Percentiles rank a stretch among this genome's conserved stretches.
Conservation (phyloP, 2,329 filamentous ascomycete species). For the Aspergillus brasiliensis region DNA sequence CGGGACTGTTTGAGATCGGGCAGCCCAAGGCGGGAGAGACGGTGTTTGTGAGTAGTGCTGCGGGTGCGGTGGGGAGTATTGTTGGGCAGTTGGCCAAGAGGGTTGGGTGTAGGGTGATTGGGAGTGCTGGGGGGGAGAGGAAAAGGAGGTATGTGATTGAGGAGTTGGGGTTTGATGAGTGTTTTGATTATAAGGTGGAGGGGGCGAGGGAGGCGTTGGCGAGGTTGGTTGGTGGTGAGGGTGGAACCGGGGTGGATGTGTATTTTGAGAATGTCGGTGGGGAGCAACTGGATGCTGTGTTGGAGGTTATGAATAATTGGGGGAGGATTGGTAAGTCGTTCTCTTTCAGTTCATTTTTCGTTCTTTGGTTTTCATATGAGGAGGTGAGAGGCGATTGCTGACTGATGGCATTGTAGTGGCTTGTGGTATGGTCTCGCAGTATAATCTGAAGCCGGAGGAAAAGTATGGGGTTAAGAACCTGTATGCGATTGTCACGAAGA, state of each 20-base stretch:
- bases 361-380: too few relatives aligned
- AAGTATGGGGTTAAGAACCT: slow-evolving; percentile 69
- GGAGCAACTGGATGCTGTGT: slow-evolving; percentile 69
- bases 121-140: slow-evolving; percentile 75
- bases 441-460: slow-evolving; percentile 62
- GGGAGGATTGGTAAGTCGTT: slow-evolving; percentile 45
- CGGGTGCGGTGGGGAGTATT: slow-evolving; percentile 78
- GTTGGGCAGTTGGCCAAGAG: slow-evolving; percentile 86
- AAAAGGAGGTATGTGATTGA: slow-evolving; percentile 75
- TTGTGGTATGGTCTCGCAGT: slow-evolving; percentile 73
- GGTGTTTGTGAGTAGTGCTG: slow-evolving; percentile 78
- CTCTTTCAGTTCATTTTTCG: background rate
- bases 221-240: slow-evolving; percentile 53
- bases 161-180: slow-evolving; percentile 70
- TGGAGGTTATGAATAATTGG: slow-evolving; percentile 63
- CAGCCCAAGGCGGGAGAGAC: slow-evolving; percentile 76
- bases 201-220: slow-evolving; percentile 66
- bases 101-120: slow-evolving; percentile 76
- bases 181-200: slow-evolving; percentile 89
- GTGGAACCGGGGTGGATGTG: slow-evolving; percentile 77
- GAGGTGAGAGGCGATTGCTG: too few relatives aligned
- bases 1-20: slow-evolving; percentile 72
- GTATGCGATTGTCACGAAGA: slow-evolving; percentile 64
- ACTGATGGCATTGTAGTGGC: slow-evolving; percentile 56
- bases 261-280: slow-evolving; percentile 82